phyloP scores from a whole-genome alignment of 768 basidiomycete species.

The Rhizopogon vulgaris region DNA sequence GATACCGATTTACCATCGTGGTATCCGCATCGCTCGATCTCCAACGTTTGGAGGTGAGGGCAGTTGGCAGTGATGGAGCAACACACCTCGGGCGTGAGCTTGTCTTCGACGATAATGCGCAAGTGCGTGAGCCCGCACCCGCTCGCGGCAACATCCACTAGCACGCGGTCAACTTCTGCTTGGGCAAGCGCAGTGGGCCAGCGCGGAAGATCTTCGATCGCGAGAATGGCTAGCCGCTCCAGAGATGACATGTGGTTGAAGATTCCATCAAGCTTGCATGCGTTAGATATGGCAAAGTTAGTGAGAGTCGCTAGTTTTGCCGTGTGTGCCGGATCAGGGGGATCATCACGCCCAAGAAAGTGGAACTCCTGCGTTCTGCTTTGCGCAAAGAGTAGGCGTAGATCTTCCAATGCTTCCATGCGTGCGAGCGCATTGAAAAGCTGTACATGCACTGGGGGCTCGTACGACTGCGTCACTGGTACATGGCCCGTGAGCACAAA shows the following conservation, averaged over 20 bases:
- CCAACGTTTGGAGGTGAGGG: slow-evolving; percentile 26
- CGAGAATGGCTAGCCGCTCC: slow-evolving; percentile 24
- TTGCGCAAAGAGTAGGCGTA: slow-evolving; percentile 27
- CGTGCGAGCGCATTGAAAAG: slow-evolving; percentile 25
- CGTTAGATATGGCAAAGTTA: slow-evolving; percentile 30
- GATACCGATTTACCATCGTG: slow-evolving; percentile 31
- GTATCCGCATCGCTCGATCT: slow-evolving; percentile 31
- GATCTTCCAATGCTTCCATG: slow-evolving; percentile 25
- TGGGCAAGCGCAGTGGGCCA: slow-evolving; percentile 31
- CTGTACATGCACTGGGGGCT: slow-evolving; percentile 12
- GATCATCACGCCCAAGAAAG: slow-evolving; percentile 17
- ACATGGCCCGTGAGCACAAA: slow-evolving; percentile 26
- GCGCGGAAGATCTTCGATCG: slow-evolving; percentile 28
- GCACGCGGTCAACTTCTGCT: slow-evolving; percentile 23
- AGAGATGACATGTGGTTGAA: slow-evolving; percentile 25
- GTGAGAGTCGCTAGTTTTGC: slow-evolving; percentile 28
- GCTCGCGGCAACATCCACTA: slow-evolving; percentile 24
- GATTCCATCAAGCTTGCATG: slow-evolving; percentile 23
- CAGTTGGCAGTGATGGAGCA: slow-evolving; percentile 21
- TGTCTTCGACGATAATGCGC: slow-evolving; percentile 31
- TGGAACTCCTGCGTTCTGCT: slow-evolving; percentile 19
- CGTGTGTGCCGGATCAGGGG: slow-evolving; percentile 14
- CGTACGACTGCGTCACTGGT: slow-evolving; percentile 11
- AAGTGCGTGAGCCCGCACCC: slow-evolving; percentile 27
- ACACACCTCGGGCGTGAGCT: slow-evolving; percentile 27